These are phyloP conservation scores for Mucuna pruriens DNA, from an alignment of 306 rosid species.

Conservation along the genomic window DNA sequence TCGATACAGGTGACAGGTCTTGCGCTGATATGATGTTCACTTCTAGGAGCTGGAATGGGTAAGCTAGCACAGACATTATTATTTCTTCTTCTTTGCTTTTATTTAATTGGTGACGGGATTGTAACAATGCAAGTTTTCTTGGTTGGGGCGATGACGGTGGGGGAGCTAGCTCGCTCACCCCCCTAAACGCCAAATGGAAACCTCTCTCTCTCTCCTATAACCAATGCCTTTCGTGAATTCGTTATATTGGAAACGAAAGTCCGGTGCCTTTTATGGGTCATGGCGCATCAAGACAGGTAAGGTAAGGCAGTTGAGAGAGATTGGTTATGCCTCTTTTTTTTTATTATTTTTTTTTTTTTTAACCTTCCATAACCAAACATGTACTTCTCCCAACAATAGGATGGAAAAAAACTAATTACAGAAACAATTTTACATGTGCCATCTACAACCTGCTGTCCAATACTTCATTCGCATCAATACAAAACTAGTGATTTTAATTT, in stretches of 20 bases:
- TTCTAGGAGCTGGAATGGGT: slow-evolving; percentile 60
- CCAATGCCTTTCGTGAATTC: neutral
- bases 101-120: neutral
- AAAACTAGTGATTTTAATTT: too few species aligned
- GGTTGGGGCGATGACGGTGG: neutral
- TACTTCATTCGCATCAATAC: too few species aligned
- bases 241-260: neutral
- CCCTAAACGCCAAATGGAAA: neutral
- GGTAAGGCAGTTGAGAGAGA: neutral
- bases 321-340: neutral
- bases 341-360: neutral
- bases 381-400: neutral
- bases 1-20: slow-evolving; percentile 58
- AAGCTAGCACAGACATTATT: slow-evolving; percentile 38
- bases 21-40: slow-evolving; percentile 67
- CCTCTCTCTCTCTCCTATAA: too few species aligned
- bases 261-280: slow-evolving; percentile 2
- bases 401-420: neutral
- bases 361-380: neutral
- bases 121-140: neutral
- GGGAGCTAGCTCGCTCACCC: slow-evolving; percentile 16
- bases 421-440: neutral
- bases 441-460: too few species aligned
- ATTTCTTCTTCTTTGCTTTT: neutral
- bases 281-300: neutral